A percentile compares a stretch with the other conserved stretches of the same genome.
Evolutionary conservation across 805 yeast species (phyloP).

Genomic region (Metschnikowia amazonensis): DNA sequence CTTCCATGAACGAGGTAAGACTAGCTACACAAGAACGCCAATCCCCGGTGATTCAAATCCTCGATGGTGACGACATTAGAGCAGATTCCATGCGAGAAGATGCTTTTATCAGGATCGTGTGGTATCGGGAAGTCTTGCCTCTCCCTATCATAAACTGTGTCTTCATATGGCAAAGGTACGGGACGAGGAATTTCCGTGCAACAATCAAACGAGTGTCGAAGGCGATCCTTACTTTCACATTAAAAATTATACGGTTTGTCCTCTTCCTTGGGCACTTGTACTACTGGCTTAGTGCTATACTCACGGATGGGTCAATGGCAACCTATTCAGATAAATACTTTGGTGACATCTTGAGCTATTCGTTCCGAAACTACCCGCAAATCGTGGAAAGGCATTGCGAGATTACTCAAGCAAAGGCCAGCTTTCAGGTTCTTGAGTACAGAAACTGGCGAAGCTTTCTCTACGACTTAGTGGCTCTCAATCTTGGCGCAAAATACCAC

Average conservation of each 20-base stretch:
- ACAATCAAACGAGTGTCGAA: neutral
- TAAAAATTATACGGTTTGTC: slow-evolving; percentile 5
- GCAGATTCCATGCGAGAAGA: neutral
- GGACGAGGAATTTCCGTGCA: slow-evolving; percentile 7
- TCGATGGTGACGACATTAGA: neutral
- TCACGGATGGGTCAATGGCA: slow-evolving; percentile 25
- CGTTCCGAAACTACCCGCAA: slow-evolving; percentile 18
- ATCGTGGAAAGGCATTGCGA: slow-evolving; percentile 14
- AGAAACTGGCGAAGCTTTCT: slow-evolving; percentile 18
- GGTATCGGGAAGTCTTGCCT: slow-evolving; percentile 12
- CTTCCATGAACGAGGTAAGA: neutral
- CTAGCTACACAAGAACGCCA: neutral
- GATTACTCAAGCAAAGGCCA: neutral
- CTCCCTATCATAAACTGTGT: slow-evolving; percentile 15
- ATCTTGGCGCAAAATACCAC: neutral
- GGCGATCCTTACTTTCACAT: slow-evolving; percentile 11
- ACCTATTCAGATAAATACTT: slow-evolving; percentile 30
- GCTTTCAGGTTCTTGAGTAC: neutral
- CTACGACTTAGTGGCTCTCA: slow-evolving; percentile 9
- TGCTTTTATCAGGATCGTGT: slow-evolving; percentile 1
- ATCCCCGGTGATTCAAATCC: neutral
- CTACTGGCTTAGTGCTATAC: slow-evolving; percentile 14
- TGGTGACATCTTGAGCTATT: slow-evolving; percentile 27
- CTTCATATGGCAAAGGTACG: slow-evolving; percentile 13
- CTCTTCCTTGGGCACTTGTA: too few species aligned